A percentile compares a stretch with the other conserved stretches of the same genome.
Conservation (phyloP, 208 protist species). For the Trypanosoma scelopori region DNA sequence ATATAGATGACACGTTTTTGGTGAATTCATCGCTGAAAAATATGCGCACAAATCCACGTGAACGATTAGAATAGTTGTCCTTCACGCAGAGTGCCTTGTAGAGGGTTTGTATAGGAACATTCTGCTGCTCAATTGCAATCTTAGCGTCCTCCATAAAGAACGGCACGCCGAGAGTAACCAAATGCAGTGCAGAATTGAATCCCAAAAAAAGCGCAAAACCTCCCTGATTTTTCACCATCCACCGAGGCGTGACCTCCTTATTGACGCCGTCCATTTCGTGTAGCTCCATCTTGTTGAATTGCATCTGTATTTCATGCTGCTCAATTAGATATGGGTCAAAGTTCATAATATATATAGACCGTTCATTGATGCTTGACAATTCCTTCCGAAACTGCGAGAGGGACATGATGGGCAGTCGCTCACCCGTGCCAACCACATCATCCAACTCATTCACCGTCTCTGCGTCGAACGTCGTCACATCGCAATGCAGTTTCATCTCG, state of each 20-base stretch:
- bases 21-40: conserved; percentile 54
- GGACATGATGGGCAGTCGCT: conserved; percentile 72
- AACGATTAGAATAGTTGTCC: conserved; percentile 72
- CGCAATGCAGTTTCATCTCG: conserved; percentile 65
- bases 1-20: conserved; percentile 65
- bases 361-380: conserved; percentile 49
- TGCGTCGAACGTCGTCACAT: conserved; percentile 83
- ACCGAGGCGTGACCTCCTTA: conserved; percentile 40
- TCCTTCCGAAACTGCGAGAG: conserved; percentile 85
- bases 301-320: conserved; percentile 71
- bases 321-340: conserved; percentile 89
- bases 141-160: conserved; percentile 50
- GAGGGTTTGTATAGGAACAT: conserved; percentile 70
- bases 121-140: conserved; percentile 70
- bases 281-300: conserved; percentile 70
- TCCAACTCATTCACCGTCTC: conserved; percentile 52
- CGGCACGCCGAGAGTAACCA: conserved; percentile 61
- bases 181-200: conserved; percentile 74
- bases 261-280: conserved; percentile 57
- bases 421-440: conserved; percentile 45
- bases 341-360: conserved; percentile 84
- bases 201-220: conserved; percentile 71
- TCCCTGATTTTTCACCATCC: conserved; percentile 44
- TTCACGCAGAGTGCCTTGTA: conserved; percentile 67
- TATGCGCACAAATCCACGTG: conserved; percentile 88